Evolutionary conservation across 1,139 yeast species (phyloP).

Genomic region (Entelexis paramagnoliae): DNA sequence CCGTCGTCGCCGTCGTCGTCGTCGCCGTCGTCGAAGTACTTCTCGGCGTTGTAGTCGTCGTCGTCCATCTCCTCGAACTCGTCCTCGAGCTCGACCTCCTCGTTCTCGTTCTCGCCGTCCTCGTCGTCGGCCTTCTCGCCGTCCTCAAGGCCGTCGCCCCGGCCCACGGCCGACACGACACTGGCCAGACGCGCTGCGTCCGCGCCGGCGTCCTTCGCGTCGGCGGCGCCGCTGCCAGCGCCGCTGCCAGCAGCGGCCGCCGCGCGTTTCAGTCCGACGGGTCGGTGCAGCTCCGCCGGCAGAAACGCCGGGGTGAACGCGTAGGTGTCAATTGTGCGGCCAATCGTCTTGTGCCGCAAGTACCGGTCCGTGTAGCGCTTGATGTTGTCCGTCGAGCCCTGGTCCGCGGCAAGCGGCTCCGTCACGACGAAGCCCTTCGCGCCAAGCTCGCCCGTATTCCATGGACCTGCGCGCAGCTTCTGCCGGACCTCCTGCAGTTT

Average conservation of each 20-base stretch:
- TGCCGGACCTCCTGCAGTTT: slow-evolving; percentile 19
- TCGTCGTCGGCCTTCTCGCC: slow-evolving; percentile 36
- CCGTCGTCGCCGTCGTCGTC: slow-evolving; percentile 35
- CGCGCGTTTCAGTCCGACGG: slow-evolving; percentile 26
- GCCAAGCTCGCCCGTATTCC: slow-evolving; percentile 21
- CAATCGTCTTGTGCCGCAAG: slow-evolving; percentile 61
- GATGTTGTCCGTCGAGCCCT: slow-evolving; percentile 29
- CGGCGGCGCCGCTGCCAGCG: neutral
- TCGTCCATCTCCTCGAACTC: slow-evolving; percentile 61
- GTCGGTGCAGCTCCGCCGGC: slow-evolving; percentile 60
- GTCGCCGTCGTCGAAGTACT: slow-evolving; percentile 52
- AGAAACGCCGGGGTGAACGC: slow-evolving; percentile 54
- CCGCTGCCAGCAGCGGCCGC: neutral
- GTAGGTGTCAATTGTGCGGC: slow-evolving; percentile 70
- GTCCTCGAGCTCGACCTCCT: slow-evolving; percentile 40
- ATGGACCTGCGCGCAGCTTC: slow-evolving; percentile 21
- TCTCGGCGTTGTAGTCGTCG: slow-evolving; percentile 72
- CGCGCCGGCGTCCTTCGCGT: no score
- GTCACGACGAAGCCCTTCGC: slow-evolving; percentile 19
- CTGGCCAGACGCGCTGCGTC: neutral
- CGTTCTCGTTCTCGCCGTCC: slow-evolving; percentile 39
- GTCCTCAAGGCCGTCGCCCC: slow-evolving; percentile 29
- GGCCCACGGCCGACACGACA: neutral
- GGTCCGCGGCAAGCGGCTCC: slow-evolving; percentile 15
- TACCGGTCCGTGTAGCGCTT: slow-evolving; percentile 34